Evolutionary conservation across 1,284 basidiomycete species (phyloP), one percentile per base, ranked within the genome.

Genomic region (Heterobasidion occidentale): DNA sequence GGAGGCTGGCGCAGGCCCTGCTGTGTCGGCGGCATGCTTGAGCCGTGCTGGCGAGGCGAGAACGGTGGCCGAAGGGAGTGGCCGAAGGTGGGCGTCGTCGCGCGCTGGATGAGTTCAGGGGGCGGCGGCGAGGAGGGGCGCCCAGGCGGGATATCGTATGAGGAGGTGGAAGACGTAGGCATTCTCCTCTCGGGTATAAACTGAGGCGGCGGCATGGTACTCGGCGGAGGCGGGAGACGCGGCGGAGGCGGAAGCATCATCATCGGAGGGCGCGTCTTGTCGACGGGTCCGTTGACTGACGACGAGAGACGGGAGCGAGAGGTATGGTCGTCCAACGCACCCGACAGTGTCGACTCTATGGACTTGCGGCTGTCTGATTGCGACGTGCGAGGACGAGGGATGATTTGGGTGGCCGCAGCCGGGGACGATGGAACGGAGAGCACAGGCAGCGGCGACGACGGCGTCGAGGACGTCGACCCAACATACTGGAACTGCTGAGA

Each of bases 91-190:
- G 93, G 91, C 0, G 91, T 92, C 1, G 90, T 90, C 1, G 92
- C 90, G 27, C 92, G 86, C 62, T 90, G 85, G 59, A 94, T 84
- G 63, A 93, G 86, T 58, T 96, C 92, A 12, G 88, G 77, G 5
- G 93, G 94, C 6, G 93, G 92, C 1, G 94, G 92, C 0, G 94
- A 96, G 0, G 84, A 88, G 0, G 94, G 92, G 52, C 92, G 78
- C 19, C 88, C 87, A 4, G 93, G 46, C 5, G 50, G 84, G 7
- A 71, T 66, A 57, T 85, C 84, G 57, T 76, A 72, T 8, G 76
- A 75, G 9, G 77, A 76, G 61, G 72, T 73, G 9, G 78, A 75
- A 14, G 74, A 76, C 7, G 80, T 76, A 17, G 79, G 77, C 49
- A 81, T 70, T 57, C 83, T 79, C 63, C 78, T 77, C 42, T 89